Evolutionary conservation across 1,284 basidiomycete genomes (phyloP).

Genomic region (Flammula alnicola): DNA sequence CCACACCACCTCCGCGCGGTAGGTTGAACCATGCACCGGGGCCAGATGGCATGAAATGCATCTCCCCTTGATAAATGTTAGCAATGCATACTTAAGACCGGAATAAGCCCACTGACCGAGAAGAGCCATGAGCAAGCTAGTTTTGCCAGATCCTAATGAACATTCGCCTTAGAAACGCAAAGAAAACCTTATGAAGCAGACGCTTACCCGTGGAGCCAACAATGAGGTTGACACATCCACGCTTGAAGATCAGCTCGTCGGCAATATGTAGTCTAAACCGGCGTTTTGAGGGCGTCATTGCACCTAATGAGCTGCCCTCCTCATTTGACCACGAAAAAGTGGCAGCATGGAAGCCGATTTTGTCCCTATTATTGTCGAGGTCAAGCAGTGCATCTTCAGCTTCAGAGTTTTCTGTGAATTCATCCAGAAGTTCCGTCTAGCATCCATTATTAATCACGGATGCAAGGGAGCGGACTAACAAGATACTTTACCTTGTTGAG

Average conservation of each 20-base stretch:
- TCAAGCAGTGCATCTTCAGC: not conserved
- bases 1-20: slow-evolving; percentile 68
- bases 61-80: slow-evolving; percentile 42
- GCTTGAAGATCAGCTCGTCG: slow-evolving; percentile 57
- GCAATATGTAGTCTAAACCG: slow-evolving; percentile 54
- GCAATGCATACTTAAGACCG: not conserved
- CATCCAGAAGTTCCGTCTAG: slow-evolving; percentile 49
- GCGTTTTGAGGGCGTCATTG: slow-evolving; percentile 36
- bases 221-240: slow-evolving; percentile 61
- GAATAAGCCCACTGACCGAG: slow-evolving; percentile 38
- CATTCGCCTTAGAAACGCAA: not conserved
- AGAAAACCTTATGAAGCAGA: not conserved
- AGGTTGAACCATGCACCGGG: slow-evolving; percentile 67
- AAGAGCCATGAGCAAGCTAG: slow-evolving; percentile 58
- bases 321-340: slow-evolving; percentile 47
- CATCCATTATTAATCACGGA: too few relatives aligned
- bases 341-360: slow-evolving; percentile 29
- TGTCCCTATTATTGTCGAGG: not conserved
- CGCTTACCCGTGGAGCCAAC: slow-evolving; percentile 58
- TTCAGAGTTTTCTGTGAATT: not conserved
- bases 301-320: slow-evolving; percentile 29
- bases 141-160: slow-evolving; percentile 46
- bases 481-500: too few relatives aligned
- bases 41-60: slow-evolving; percentile 60
- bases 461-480: too few relatives aligned